Percentiles rank a stretch among this genome's conserved stretches.
Evolutionary conservation across 2,329 filamentous ascomycete species (phyloP).

Genomic region (Talaromyces funiculosus): DNA sequence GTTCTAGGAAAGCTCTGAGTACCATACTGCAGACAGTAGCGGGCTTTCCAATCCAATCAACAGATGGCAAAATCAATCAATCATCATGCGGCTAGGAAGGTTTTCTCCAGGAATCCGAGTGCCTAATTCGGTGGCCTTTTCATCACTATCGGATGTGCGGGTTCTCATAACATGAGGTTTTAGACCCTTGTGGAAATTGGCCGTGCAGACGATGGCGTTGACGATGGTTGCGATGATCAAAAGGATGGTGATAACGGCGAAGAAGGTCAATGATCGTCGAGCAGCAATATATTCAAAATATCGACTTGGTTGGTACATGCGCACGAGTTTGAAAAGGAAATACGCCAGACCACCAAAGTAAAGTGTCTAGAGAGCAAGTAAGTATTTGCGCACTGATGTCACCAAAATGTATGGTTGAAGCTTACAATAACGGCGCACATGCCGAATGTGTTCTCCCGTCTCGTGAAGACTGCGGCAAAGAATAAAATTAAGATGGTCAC

Average conservation of each 20-base stretch:
- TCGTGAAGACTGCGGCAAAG: conserved; percentile 76
- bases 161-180: conserved; percentile 73
- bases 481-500: conserved; percentile 86
- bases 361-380: conserved; percentile 49
- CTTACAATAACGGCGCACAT: conserved; percentile 68
- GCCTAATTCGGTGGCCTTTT: conserved; percentile 39
- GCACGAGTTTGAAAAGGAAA: conserved; percentile 96
- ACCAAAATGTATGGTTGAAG: conserved; percentile 12
- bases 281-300: conserved; percentile 66
- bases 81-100: conserved; percentile 42
- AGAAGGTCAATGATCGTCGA: conserved; percentile 79
- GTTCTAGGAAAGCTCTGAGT: neutral
- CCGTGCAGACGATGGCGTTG: conserved; percentile 80
- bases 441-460: conserved; percentile 71
- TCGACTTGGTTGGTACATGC: conserved; percentile 73
- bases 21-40: conserved; percentile 8
- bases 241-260: conserved; percentile 86
- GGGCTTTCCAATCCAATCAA: neutral
- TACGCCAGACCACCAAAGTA: conserved; percentile 88
- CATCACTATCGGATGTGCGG: conserved; percentile 48
- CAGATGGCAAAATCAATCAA: conserved; percentile 29
- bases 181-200: conserved; percentile 84
- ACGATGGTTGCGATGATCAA: conserved; percentile 82
- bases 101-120: conserved; percentile 29
- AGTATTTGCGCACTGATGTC: neutral